Percentiles rank a stretch among this genome's conserved stretches.
phyloP scores from a whole-genome alignment of 371 early-diverging fungal genomes.

The Syncephalastrum monosporum region DNA sequence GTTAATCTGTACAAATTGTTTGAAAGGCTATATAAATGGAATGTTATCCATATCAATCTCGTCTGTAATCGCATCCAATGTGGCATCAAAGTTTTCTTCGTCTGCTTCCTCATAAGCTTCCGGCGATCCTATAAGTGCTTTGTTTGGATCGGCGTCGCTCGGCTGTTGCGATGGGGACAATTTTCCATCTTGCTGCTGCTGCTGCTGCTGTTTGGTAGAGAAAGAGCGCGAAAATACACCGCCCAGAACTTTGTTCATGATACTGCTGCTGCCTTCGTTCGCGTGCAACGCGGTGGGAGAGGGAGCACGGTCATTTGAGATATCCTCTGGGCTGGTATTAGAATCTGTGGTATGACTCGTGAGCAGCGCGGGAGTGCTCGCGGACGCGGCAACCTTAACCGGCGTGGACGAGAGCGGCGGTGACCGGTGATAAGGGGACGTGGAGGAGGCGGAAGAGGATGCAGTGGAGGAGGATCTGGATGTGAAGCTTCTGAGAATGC shows the following conservation, averaged over 20 bases:
- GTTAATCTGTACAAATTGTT: not conserved
- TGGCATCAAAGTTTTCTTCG: slow-evolving; percentile 25
- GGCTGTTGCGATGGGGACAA: not conserved
- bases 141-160: slow-evolving; percentile 1
- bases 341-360: too few relatives aligned
- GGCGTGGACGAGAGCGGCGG: too few relatives aligned
- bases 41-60: slow-evolving; percentile 57
- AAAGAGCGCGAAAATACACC: not conserved
- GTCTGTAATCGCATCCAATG: slow-evolving; percentile 38
- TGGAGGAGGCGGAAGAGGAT: slow-evolving; percentile 4
- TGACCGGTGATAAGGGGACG: not conserved
- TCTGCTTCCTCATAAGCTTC: slow-evolving; percentile 7
- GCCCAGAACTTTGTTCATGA: slow-evolving; percentile 5
- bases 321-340: too few relatives aligned
- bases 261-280: not conserved
- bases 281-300: too few relatives aligned
- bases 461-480: slow-evolving; percentile 13
- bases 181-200: slow-evolving; percentile 2
- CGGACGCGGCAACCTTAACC: slow-evolving; percentile 8
- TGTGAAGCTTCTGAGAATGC: slow-evolving; percentile 39
- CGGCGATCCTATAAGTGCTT: not conserved
- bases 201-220: too few relatives aligned
- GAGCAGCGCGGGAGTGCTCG: slow-evolving; percentile 17
- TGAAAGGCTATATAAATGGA: slow-evolving; percentile 38
- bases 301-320: too few relatives aligned